These are phyloP conservation scores for Phylloporus sp. DNA, from an alignment of 768 basidiomycete species.

Conservation along the genomic window DNA sequence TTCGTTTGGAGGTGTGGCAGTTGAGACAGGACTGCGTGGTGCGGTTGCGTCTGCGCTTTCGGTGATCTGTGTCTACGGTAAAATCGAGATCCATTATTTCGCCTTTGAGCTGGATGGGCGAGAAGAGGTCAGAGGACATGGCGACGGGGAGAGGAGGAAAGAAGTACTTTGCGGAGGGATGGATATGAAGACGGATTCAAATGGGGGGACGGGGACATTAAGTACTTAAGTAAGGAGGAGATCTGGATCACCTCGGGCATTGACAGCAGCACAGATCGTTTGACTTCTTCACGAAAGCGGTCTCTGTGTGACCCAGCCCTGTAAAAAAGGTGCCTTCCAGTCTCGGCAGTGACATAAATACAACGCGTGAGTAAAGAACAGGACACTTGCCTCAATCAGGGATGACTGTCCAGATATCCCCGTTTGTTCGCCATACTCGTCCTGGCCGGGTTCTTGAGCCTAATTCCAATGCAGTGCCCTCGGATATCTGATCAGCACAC, in stretches of 20 bases:
- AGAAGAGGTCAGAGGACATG: conserved; percentile 53
- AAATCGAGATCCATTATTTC: conserved; percentile 77
- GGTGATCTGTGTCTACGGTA: conserved; percentile 64
- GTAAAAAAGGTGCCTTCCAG: conserved; percentile 29
- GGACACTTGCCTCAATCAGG: conserved; percentile 25
- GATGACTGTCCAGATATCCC: conserved; percentile 16
- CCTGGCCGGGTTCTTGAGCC: conserved; percentile 27
- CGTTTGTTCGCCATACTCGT: conserved; percentile 13
- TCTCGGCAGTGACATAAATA: conserved; percentile 35
- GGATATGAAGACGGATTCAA: conserved; percentile 42
- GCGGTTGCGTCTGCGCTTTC: conserved; percentile 84
- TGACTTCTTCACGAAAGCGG: conserved; percentile 32
- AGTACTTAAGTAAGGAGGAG: conserved; percentile 43
- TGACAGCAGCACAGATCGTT: conserved; percentile 30
- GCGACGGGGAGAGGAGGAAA: conserved; percentile 34
- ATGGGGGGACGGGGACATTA: conserved; percentile 49
- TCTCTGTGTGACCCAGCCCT: conserved; percentile 32
- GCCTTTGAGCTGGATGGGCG: conserved; percentile 60
- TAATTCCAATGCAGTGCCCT: conserved; percentile 36
- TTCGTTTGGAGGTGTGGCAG: conserved; percentile 92
- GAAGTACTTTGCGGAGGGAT: conserved; percentile 40
- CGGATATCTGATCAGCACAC: conserved; percentile 33
- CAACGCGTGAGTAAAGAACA: conserved; percentile 31
- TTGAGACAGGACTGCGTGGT: conserved; percentile 85
- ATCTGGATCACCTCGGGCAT: conserved; percentile 45